These are phyloP conservation scores for Spizellomyces sp. DNA, from an alignment of 192 early-diverging fungal species.

Conservation along the genomic window DNA sequence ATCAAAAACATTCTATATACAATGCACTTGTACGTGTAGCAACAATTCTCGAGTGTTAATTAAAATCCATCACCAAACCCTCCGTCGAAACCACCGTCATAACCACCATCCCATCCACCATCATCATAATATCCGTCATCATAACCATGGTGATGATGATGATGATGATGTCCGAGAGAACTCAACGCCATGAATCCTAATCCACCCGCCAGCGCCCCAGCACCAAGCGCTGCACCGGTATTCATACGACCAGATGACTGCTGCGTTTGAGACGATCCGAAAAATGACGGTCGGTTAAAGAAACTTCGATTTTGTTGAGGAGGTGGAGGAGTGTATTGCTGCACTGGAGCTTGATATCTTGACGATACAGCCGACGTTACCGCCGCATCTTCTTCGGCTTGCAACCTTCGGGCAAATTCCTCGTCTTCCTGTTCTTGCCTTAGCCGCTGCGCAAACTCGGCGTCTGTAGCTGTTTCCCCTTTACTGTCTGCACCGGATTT, in stretches of 20 bases:
- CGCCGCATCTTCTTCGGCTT: too few relatives aligned
- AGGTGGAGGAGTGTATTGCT: neutral
- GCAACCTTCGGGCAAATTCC: too few relatives aligned
- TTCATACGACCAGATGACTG: neutral
- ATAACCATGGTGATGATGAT: neutral
- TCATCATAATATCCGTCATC: neutral
- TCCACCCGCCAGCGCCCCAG: neutral
- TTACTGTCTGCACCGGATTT: neutral
- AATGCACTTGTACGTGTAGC: neutral
- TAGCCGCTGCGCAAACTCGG: too few relatives aligned
- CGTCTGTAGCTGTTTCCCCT: neutral
- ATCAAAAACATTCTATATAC: neutral
- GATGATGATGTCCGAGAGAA: neutral
- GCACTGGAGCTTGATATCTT: neutral
- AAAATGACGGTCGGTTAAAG: neutral
- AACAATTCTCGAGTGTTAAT: neutral
- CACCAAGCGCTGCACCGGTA: neutral
- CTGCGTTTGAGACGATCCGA: neutral
- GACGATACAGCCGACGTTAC: too few relatives aligned
- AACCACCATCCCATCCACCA: neutral
- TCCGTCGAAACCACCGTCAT: neutral
- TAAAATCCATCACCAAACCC: neutral
- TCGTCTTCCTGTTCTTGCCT: too few relatives aligned
- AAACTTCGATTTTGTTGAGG: neutral
- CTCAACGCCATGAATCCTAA: neutral